Percentiles rank a stretch among this genome's conserved stretches.
phyloP scores from a whole-genome alignment of 352 stramenopile species.

The Globisporangium echinulatum region DNA sequence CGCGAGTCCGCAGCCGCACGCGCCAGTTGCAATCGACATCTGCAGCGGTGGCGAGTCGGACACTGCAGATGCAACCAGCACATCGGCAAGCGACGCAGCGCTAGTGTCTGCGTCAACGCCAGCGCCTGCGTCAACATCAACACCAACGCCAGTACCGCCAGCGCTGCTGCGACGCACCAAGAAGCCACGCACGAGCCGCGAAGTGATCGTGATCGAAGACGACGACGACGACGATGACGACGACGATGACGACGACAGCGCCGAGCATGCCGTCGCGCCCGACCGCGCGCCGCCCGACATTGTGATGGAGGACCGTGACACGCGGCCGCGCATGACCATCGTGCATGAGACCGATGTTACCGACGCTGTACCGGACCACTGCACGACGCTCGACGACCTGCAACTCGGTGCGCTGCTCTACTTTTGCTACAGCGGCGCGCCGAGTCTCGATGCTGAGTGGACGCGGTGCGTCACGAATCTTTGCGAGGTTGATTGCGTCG shows the following conservation, averaged over 20 bases:
- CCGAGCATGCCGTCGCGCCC: conserved; percentile 4
- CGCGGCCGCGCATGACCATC: neutral
- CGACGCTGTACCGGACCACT: conserved; percentile 4
- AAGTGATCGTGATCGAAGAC: conserved; percentile 73
- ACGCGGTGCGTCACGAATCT: conserved; percentile 28
- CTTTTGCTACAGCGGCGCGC: conserved; percentile 50
- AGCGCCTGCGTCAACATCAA: neutral
- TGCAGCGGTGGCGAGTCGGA: neutral
- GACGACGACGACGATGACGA: conserved; percentile 46
- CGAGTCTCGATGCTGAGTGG: conserved; percentile 41
- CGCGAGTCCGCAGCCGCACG: too few relatives aligned
- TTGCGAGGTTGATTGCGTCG: conserved; percentile 31
- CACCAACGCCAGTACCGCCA: neutral
- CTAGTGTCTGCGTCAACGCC: too few relatives aligned
- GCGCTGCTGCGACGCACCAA: neutral
- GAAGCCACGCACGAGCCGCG: conserved; percentile 5
- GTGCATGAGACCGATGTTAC: neutral
- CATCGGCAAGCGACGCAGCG: neutral
- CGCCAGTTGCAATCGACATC: neutral
- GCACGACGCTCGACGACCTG: conserved; percentile 30
- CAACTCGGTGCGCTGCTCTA: conserved; percentile 46
- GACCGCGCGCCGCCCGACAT: conserved; percentile 34
- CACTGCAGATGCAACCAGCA: neutral
- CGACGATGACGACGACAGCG: conserved; percentile 30
- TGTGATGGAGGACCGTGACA: conserved; percentile 31